Evolutionary conservation across 768 basidiomycete species (phyloP).

Genomic region (Panaeolus papilionaceus): DNA sequence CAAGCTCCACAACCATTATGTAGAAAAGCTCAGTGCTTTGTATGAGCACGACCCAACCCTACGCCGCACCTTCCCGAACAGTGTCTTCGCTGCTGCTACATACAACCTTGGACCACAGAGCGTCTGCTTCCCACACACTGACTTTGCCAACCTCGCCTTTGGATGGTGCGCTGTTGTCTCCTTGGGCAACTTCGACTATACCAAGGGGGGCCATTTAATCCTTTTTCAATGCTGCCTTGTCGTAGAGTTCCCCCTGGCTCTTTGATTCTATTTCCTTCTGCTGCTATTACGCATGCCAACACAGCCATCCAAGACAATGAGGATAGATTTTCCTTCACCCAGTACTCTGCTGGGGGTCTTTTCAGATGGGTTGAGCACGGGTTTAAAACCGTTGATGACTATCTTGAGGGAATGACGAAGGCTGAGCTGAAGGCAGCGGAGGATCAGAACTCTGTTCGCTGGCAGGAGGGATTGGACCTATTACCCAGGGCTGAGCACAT

Average conservation of each 20-base stretch:
- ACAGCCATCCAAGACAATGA: background rate
- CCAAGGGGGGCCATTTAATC: constrained; percentile 21
- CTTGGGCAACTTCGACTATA: constrained; percentile 16
- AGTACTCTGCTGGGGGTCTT: constrained; percentile 10
- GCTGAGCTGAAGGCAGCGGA: background rate
- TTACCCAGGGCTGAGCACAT: no score
- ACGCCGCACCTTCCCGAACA: background rate
- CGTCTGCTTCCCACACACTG: constrained; percentile 7
- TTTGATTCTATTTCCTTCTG: constrained; percentile 6
- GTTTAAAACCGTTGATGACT: background rate
- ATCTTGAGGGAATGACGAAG: background rate
- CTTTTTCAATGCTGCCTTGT: constrained; percentile 21
- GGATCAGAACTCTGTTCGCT: background rate
- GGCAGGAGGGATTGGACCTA: no score
- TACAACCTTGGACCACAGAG: constrained; percentile 17
- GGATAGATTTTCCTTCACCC: background rate
- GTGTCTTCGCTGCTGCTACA: background rate
- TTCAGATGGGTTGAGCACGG: constrained; percentile 15
- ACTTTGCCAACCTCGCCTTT: constrained; percentile 13
- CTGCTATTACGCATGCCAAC: constrained; percentile 2
- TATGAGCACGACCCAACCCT: background rate
- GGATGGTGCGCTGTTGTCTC: constrained; percentile 11
- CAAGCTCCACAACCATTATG: constrained; percentile 4
- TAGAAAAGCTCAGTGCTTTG: background rate
- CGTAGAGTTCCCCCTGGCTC: constrained; percentile 12